Evolutionary conservation across 345 rosid genomes (phyloP), one percentile per base, ranked within the genome.

Genomic region (Pistacia vera): DNA sequence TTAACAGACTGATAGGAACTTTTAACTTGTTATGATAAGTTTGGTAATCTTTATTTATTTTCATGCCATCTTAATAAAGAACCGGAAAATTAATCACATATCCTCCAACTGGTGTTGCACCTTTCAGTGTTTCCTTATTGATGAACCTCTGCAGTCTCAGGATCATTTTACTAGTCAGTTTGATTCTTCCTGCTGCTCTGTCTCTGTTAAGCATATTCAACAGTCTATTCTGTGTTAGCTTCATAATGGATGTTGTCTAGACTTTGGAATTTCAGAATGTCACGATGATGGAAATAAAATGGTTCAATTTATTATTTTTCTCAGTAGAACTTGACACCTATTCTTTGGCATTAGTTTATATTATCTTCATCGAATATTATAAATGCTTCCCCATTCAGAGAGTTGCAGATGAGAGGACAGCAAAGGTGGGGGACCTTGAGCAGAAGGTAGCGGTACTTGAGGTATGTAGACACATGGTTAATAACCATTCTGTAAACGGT

Each of bases 391-490:
- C 28, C 41, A 28, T 69, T 58, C 81, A 96, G 99, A 90, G 99
- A 81, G 81, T 87, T 81, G 93, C 91, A 52, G 98, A 96, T 79
- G 99, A 96, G 87, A 87, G 99, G 83, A 90, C 93, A 74, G 67
- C 97, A 3, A 96, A 90, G 83, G 94, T 88, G 60, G 84, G 90
- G 35, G 99, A 96, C 74, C 92, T 94, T 68, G 99, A 96, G 88
- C 98, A 90, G 84, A 94, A 94, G 85, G 83, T 91, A 82, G 99
- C 97, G 64, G 81, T 92, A 78, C 92, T 91, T 68, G 99, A 94
- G 99, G 99, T 96, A 83, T 46, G 20, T 70, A 51, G 74, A 79
- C 71, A 59, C 38, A 63, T 73, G 66, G 61, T 48, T 54, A 46
- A 65, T 20, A 70, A 59, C 46, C 63, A 51, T 74, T 75, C 77